Evolutionary conservation across 148 eudicot species (phyloP), one percentile per base, ranked within the genome.

Genomic region (Rhododendron ferrugineum): DNA sequence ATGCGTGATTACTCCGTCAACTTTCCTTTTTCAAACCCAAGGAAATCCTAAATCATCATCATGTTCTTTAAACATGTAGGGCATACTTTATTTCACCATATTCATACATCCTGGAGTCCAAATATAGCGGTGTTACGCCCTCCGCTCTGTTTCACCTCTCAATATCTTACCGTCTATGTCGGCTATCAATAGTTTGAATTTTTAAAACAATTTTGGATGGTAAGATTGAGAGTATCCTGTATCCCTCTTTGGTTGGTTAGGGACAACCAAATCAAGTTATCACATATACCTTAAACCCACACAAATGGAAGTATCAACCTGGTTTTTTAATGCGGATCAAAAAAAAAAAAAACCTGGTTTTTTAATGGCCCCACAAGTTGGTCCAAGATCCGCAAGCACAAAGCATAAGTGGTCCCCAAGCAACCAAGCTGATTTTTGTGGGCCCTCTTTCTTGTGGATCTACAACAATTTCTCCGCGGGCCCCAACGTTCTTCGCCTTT

Each of bases 131-230:
- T 5, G 42, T 6, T 37, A 40, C 0, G 42, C 42, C 0, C 42
- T 34, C 1, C 2, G 1, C 36, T 34, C 36, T 34, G 1, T 1
- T 34, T 34, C 1, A 34, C 1, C 2, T 2, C 2, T 34, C 36
- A 34, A 34, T 34, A 34, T 34, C 1, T 5, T 7, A 40, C 1
- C 6, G 6, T 40, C 0, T 6, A 1, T 40, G 42, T 40, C 7
- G 6, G 1, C 0, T 40, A 40, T 40, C 0, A 40, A 40, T 40
- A 0, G 7, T 5, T 0, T 0, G 0, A 5, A 40, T 40, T 40
- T 40, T 5, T 5, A 40, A 5, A 0, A 5, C 7, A 40, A 0
- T 40, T 5, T 5, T 40, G 1, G 0, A 5, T 1, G 1, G 7
- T 40, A 40, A 40, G 0, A 40, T 40, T 40, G 7, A 34, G 2